Evolutionary conservation across 148 eudicot genomes (phyloP).

Genomic region (Chenopodium quinoa): DNA sequence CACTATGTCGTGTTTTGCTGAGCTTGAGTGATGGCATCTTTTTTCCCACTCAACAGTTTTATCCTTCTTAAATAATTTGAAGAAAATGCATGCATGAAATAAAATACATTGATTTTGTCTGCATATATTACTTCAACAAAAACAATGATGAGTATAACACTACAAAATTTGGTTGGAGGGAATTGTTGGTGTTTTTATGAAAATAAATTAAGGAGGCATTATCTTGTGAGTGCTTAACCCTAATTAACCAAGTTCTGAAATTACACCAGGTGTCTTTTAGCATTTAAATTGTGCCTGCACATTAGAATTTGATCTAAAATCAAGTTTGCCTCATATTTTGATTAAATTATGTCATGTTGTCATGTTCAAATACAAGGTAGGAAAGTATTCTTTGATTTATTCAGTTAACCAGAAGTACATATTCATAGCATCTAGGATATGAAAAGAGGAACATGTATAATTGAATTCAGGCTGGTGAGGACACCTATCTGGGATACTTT

Average conservation of each 20-base stretch:
- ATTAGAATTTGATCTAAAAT: not conserved
- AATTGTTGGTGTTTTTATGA: not conserved
- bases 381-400: not conserved
- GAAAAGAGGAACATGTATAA: not conserved
- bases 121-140: no score
- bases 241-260: not conserved
- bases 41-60: no score
- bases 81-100: not conserved
- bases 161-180: not conserved
- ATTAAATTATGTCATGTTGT: not conserved
- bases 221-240: not conserved
- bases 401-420: not conserved
- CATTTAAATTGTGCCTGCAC: not conserved
- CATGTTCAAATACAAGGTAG: not conserved
- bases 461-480: not conserved
- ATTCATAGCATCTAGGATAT: not conserved
- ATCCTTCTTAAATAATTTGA: no score
- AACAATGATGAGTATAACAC: not conserved
- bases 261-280: not conserved
- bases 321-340: not conserved
- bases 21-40: not conserved
- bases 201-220: not conserved
- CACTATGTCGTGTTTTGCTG: not conserved
- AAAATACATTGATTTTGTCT: not conserved
- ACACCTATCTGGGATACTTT: not conserved